Evolutionary conservation across 306 rosid species (phyloP).

Genomic region (Cucurbita argyrosperma): DNA sequence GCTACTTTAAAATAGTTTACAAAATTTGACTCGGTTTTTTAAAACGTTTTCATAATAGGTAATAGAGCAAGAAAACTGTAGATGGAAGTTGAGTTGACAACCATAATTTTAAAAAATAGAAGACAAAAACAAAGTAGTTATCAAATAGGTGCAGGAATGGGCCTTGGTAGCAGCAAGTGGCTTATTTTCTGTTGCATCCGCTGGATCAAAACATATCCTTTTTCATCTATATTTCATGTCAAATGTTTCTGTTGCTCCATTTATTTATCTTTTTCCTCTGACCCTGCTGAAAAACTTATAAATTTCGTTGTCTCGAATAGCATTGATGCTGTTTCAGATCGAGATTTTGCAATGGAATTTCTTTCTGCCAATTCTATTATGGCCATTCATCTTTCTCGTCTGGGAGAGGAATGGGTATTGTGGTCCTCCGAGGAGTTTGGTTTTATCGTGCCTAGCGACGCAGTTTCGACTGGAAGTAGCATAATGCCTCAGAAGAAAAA

Average conservation of each 20-base stretch:
- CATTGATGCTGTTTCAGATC: slow-evolving; percentile 92
- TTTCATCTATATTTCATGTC: neutral
- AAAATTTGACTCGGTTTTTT: too few relatives aligned
- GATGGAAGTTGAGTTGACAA: neutral
- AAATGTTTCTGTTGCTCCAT: neutral
- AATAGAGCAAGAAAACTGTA: neutral
- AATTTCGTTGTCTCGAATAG: slow-evolving; percentile 21
- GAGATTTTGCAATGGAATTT: slow-evolving; percentile 79
- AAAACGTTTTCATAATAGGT: neutral
- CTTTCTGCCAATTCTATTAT: slow-evolving; percentile 76
- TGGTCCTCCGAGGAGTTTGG: slow-evolving; percentile 99
- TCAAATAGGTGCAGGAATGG: neutral
- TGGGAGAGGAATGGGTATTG: slow-evolving; percentile 96
- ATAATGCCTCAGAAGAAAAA: slow-evolving; percentile 99
- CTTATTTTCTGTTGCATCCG: neutral
- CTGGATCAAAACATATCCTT: neutral
- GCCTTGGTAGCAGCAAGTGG: neutral
- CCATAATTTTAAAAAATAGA: too few relatives aligned
- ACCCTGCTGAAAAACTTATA: slow-evolving; percentile 5
- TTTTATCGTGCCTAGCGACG: slow-evolving; percentile 76
- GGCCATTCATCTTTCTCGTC: slow-evolving; percentile 93
- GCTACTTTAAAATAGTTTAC: neutral
- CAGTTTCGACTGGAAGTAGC: slow-evolving; percentile 95
- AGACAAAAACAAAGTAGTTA: neutral
- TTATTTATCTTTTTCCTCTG: neutral